Conservation (phyloP, 2,329 filamentous ascomycete species). For the Helotiales sp. region DNA sequence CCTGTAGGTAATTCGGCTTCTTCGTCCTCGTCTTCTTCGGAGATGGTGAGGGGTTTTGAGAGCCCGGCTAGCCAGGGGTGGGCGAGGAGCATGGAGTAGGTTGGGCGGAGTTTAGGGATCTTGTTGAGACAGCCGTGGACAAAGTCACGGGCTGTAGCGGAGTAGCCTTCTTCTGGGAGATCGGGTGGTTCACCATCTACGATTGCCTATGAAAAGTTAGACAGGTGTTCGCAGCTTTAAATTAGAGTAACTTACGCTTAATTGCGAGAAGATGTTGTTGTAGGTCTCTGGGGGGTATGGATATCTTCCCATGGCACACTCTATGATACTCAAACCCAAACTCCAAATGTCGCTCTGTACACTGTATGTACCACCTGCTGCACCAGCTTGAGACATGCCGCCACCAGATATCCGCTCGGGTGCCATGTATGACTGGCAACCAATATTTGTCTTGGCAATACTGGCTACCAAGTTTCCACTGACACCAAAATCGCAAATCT, state of each 20-base stretch:
- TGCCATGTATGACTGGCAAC: constrained; percentile 99
- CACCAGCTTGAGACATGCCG: constrained; percentile 72
- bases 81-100: constrained; percentile 85
- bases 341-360: constrained; percentile 99
- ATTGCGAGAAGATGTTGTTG: constrained; percentile 96
- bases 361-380: constrained; percentile 86
- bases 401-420: constrained; percentile 93
- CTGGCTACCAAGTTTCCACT: constrained; percentile 95
- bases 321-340: constrained; percentile 89
- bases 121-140: constrained; percentile 92
- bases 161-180: constrained; percentile 79
- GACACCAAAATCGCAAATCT: constrained; percentile 98
- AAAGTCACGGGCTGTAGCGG: constrained; percentile 81
- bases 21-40: constrained; percentile 66
- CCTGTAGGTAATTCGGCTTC: constrained; percentile 36
- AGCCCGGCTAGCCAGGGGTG: constrained; percentile 86
- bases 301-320: constrained; percentile 92
- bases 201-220: constrained; percentile 71
- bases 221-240: too few relatives aligned
- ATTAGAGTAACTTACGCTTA: constrained; percentile 73
- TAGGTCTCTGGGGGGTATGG: constrained; percentile 97
- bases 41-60: constrained; percentile 75
- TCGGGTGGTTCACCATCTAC: constrained; percentile 95
- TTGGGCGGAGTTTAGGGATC: constrained; percentile 88
- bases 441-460: constrained; percentile 98